Percentiles rank a stretch among this genome's conserved stretches.
Conservation (phyloP, 2,329 filamentous ascomycete genomes). For the Pseudocercospora crystallina region DNA sequence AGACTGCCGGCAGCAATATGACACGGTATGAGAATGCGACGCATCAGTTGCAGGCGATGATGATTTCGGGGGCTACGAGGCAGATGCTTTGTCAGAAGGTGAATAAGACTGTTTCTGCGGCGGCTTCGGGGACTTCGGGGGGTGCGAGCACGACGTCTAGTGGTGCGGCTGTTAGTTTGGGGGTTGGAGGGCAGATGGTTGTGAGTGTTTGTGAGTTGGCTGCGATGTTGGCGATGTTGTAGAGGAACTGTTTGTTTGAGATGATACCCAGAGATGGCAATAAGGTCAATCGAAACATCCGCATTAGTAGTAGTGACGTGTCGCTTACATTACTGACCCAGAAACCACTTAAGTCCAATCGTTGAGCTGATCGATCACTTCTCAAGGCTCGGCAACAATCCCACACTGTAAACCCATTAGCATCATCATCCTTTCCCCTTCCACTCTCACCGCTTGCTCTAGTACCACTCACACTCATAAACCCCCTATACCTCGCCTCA, state of each 20-base stretch:
- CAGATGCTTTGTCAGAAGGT: slow-evolving; percentile 5
- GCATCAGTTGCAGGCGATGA: slow-evolving; percentile 1
- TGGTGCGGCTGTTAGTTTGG: too few species aligned
- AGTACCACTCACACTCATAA: slow-evolving; percentile 12
- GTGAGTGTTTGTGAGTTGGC: too few species aligned
- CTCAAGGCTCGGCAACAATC: slow-evolving; percentile 9
- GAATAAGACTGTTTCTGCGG: slow-evolving; percentile 4
- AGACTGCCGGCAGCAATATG: background rate
- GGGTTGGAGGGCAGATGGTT: too few species aligned
- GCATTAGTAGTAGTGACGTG: too few species aligned
- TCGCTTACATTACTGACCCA: too few species aligned
- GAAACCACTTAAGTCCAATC: too few species aligned
- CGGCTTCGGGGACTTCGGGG: background rate
- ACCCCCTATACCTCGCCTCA: slow-evolving; percentile 10
- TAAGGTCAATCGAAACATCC: too few species aligned
- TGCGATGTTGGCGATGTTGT: too few species aligned
- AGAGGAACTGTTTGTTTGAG: too few species aligned
- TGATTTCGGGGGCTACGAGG: background rate
- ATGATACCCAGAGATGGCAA: too few species aligned
- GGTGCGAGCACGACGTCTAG: too few species aligned
- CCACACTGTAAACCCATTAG: slow-evolving; percentile 9
- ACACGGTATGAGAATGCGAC: background rate
- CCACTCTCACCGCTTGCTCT: background rate
- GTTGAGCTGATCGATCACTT: background rate
- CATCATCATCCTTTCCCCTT: background rate